Evolutionary conservation across 2,329 filamentous ascomycete species (phyloP), one percentile per base, ranked within the genome.

Genomic region (Sporothrix brasiliensis): DNA sequence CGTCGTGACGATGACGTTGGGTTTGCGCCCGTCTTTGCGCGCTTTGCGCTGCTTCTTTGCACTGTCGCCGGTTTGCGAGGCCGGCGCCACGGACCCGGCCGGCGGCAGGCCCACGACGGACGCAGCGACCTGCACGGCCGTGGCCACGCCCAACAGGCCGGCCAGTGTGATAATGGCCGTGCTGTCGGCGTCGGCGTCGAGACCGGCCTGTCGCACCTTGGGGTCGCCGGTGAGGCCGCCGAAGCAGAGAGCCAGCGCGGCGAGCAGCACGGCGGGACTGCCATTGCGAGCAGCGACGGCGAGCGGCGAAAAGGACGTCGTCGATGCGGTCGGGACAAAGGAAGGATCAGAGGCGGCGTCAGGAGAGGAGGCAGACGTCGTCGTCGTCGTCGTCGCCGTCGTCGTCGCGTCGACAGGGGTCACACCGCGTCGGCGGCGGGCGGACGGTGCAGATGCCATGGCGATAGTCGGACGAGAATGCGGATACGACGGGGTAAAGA

Each of bases 71-170:
- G 85, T 86, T 2, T 24, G 67, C 2, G 24, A 44, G 6, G 81
- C 83, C 16, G 78, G 78, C 69, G 65, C 66, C 41, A n/a, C 47
- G 24, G 71, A 53, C 16, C 87, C 81, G 2, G 88, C 88, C 9
- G 87, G 82, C 1, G 90, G 90, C 34, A 93, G 82, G 70, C 90
- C 91, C 53, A 87, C 74, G 14, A 89, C 79, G 4, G 86, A 86
- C 76, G 92, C 92, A 13, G 75, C 73, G 6, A 77, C 75, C 73
- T 80, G 77, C n/a, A 81, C 73, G 1, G 76, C 73, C 4, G 74
- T 73, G 6, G 78, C 67, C 7, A 78, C 70, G 3, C 76, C 77
- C 53, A 82, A 74, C 50, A 77, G 76, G 3, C 69, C 73, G 44
- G 72, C 67, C 76, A 80, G 76, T 7, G 76, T 73, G 2, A 75